Evolutionary conservation across 192 early-diverging fungal genomes (phyloP), one percentile per base, ranked within the genome.

Genomic region (Coemansia sp.): DNA sequence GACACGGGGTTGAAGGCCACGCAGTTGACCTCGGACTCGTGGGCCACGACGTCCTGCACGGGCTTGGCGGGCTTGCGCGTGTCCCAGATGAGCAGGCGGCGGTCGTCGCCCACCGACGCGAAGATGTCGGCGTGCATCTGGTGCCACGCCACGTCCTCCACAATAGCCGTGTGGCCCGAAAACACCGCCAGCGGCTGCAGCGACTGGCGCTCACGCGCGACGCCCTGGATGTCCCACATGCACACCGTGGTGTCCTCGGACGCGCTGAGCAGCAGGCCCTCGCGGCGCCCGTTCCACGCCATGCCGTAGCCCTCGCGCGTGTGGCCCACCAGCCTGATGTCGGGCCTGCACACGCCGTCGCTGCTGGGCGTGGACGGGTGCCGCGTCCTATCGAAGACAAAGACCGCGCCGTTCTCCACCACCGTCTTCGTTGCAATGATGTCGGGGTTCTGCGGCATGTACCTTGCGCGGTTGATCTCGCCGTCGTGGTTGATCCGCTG

Each of bases 81-180:
- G 83, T 99, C 97, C 97, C 97, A 99, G 58, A 99, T 88, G 51
- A 96, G 75, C 58, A 99, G 85, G 48, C 90, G 88, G 56, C 90
- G 90, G 78, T 99, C 97, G 79, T 99, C 97, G 42, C 94, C 95
- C 14, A 97, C 97, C 26, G 95, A 97, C 3, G 94, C 97, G 84
- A 99, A 99, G 38, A 99, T 79, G 43, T 89, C 85, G 21, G 92
- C 86, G 71, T 93, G 87, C 69, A 90, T 76, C 31, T 78, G 78
- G 63, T 94, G 91, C 97, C 97, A 99, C 7, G 94, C 91, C 35
- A 97, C 92, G 83, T 99, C 97, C 87, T 96, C 95, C 38, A 99
- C 97, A 64, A 91, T 88, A 3, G 93, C 91, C 21, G 94, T 90
- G 72, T 99, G 97, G 10, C 89, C 94, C 9, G 71, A 79, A 77